Percentiles rank a stretch among this genome's conserved stretches.
phyloP scores from a whole-genome alignment of 2,329 filamentous ascomycete species.

The Pyrenochaeta sp. region DNA sequence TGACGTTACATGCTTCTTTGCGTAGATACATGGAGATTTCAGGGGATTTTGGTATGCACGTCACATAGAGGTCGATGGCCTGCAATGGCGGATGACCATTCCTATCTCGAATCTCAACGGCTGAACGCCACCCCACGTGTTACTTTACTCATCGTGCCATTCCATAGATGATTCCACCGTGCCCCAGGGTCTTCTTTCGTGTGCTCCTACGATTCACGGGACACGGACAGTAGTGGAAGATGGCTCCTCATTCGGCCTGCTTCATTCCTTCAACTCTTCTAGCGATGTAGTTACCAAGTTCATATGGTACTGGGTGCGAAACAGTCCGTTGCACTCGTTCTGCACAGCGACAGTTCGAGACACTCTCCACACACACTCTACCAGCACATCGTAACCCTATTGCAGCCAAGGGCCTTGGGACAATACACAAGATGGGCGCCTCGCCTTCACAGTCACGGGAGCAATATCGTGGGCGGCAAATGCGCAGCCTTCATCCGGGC shows the following conservation, averaged over 20 bases:
- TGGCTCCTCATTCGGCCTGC: background rate
- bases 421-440: constrained; percentile 7
- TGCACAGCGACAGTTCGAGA: background rate
- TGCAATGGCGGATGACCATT: constrained; percentile 1
- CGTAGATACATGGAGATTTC: background rate
- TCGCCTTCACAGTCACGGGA: constrained; percentile 17
- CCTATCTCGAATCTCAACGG: background rate
- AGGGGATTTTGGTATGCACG: background rate
- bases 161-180: background rate
- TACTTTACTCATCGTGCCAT: background rate
- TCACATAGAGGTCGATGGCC: background rate
- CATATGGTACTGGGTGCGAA: background rate
- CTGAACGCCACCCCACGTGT: background rate
- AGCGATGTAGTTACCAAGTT: background rate
- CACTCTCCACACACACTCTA: background rate
- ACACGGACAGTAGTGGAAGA: background rate
- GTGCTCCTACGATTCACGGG: background rate
- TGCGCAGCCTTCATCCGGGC: constrained; percentile 19
- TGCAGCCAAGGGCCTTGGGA: constrained; percentile 13
- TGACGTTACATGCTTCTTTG: background rate
- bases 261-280: background rate
- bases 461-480: constrained; percentile 20
- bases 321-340: background rate
- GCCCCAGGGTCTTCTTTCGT: background rate
- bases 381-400: background rate